Percentiles rank a stretch among this genome's conserved stretches.
phyloP scores from a whole-genome alignment of 176 grass and related monocot species.

The Eragrostis nindensis region DNA sequence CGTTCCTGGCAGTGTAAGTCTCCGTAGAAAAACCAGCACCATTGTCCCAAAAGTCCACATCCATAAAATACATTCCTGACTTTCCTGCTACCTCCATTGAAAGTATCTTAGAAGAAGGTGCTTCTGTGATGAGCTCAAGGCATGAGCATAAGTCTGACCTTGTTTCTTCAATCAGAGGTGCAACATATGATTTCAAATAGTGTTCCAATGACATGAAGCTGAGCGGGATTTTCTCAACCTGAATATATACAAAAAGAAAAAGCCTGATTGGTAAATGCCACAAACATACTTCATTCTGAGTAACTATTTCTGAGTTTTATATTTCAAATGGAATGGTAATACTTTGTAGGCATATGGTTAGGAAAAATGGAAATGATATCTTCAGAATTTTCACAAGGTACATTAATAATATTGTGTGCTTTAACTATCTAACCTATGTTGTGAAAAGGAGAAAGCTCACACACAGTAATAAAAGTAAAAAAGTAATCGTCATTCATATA shows the following conservation, averaged over 20 bases:
- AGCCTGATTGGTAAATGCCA: background rate
- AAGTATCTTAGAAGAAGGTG: constrained; percentile 56
- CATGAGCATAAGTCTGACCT: constrained; percentile 55
- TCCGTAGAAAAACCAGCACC: constrained; percentile 40
- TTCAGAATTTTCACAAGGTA: background rate
- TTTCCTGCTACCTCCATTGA: constrained; percentile 45
- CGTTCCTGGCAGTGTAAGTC: constrained; percentile 56
- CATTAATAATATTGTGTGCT: background rate
- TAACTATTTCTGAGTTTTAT: background rate
- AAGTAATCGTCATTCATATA: background rate
- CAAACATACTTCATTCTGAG: background rate
- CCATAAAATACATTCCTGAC: constrained; percentile 45
- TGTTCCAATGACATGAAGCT: constrained; percentile 45
- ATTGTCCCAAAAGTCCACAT: constrained; percentile 60
- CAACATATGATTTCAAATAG: constrained; percentile 56
- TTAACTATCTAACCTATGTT: background rate
- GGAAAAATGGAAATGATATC: background rate
- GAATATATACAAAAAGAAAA: background rate
- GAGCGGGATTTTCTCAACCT: constrained; percentile 63
- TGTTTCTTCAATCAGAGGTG: constrained; percentile 78
- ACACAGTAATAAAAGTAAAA: background rate
- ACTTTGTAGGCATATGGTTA: background rate
- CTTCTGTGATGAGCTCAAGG: constrained; percentile 58
- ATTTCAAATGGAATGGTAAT: background rate
- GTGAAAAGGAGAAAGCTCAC: background rate